Conservation (phyloP, 768 basidiomycete species). For the Macrolepiota albuminosa region DNA sequence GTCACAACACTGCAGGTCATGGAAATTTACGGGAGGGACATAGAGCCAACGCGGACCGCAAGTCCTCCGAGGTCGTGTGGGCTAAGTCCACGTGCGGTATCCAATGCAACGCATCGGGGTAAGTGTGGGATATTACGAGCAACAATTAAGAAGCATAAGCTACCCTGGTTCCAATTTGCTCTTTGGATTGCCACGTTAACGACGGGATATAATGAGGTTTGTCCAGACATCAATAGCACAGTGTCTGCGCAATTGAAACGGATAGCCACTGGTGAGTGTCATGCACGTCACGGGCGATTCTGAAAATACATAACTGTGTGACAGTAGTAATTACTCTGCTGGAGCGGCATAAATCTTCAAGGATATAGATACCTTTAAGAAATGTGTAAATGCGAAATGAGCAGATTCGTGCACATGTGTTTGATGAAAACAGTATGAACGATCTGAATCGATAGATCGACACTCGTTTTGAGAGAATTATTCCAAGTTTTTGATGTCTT, state of each 20-base stretch:
- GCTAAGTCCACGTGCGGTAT: slow-evolving; percentile 1
- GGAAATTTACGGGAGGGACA: background rate
- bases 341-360: background rate
- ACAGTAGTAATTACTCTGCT: background rate
- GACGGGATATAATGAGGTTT: background rate
- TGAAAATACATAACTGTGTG: background rate
- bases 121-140: background rate
- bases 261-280: background rate
- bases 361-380: no score
- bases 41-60: slow-evolving; percentile 6
- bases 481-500: background rate
- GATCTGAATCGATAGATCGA: no score
- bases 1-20: background rate
- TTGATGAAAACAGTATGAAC: no score
- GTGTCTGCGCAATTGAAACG: background rate
- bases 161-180: background rate
- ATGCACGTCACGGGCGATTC: background rate
- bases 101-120: background rate
- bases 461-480: no score
- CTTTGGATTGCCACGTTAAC: background rate
- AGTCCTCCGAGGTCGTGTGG: slow-evolving; percentile 2
- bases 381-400: no score
- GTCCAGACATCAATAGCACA: background rate
- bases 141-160: background rate
- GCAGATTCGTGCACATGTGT: no score